Evolutionary conservation across 2,329 filamentous ascomycete genomes (phyloP).

Genomic region (Cercospora sojina): DNA sequence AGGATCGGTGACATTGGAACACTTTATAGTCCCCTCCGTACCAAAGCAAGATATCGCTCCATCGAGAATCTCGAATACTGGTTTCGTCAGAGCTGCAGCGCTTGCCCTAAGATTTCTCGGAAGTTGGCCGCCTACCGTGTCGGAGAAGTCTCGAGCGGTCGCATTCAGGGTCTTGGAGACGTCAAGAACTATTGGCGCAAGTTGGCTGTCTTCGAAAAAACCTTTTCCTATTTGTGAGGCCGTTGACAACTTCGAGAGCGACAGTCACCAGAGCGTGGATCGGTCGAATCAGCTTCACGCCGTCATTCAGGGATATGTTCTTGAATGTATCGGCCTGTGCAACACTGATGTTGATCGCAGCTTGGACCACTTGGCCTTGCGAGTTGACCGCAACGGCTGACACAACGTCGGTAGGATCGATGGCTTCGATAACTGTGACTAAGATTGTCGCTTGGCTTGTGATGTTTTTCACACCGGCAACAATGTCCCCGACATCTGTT

Average conservation of each 20-base stretch:
- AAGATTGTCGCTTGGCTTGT: constrained; percentile 3
- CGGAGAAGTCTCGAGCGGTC: background rate
- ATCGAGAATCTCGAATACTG: background rate
- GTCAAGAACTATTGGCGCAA: background rate
- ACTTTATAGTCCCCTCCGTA: background rate
- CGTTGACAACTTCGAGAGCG: background rate
- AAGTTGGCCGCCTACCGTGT: background rate
- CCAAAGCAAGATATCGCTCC: background rate
- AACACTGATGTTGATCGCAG: constrained; percentile 4
- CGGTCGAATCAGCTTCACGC: background rate
- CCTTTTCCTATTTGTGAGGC: background rate
- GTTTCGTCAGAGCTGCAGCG: constrained; percentile 5
- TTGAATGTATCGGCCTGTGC: background rate
- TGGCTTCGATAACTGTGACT: background rate
- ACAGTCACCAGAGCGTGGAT: background rate
- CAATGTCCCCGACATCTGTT: background rate
- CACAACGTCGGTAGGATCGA: constrained; percentile 4
- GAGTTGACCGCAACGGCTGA: background rate
- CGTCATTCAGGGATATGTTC: background rate
- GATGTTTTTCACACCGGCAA: constrained; percentile 7
- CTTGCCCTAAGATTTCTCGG: background rate
- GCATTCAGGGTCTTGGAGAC: background rate
- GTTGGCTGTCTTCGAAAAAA: background rate
- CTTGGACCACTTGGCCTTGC: constrained; percentile 8
- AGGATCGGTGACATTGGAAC: background rate